Evolutionary conservation across 2,329 filamentous ascomycete genomes (phyloP), one percentile per base, ranked within the genome.

Genomic region (Didymella keratinophila): DNA sequence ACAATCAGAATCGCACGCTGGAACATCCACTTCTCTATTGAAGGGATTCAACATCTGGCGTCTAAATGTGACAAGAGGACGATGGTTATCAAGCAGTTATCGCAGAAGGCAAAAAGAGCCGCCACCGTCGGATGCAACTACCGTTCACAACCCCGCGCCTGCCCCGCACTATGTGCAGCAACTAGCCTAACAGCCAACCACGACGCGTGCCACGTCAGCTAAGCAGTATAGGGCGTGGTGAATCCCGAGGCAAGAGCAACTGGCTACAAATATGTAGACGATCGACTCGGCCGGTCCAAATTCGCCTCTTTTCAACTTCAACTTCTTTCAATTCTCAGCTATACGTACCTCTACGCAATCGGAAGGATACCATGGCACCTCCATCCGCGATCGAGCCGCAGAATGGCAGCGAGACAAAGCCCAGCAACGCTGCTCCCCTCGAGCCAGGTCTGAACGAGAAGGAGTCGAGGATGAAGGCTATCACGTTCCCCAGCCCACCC

Each of bases 311-410:
- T 18, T 39, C 14, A 2, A 45, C 23, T 23, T 50, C 39, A 39
- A n/a, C 32, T 5, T 30, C 28, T 21, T 12, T 34, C 16, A 12
- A 14, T 2, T 16, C 23, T n/a, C 2, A 44, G 21, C 21, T 11
- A 45, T 32, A 30, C 30, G 10, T 49, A 28, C 20, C 27, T 56
- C n/a, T 37, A n/a, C 18, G 11, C 28, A 39, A 9, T 46, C n/a
- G 23, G 20, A 47, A 5, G 11, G 16, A 44, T 41, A 44, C 10
- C 34, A 71, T 73, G 71, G 56, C 71, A 12, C 74, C 74, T 25
- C 74, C 74, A 21, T 74, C 73, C 12, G 74, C 74, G 41, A 72
- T 64, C 20, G 66, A 71, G 46, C 63, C 71, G 4, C 63, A 67
- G 27, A 67, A 65, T 59, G 66, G 64, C 45, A 63, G 64, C 36